These are phyloP conservation scores for Chondrus crispus DNA, from an alignment of 23 red algal species.

Conservation along the genomic window DNA sequence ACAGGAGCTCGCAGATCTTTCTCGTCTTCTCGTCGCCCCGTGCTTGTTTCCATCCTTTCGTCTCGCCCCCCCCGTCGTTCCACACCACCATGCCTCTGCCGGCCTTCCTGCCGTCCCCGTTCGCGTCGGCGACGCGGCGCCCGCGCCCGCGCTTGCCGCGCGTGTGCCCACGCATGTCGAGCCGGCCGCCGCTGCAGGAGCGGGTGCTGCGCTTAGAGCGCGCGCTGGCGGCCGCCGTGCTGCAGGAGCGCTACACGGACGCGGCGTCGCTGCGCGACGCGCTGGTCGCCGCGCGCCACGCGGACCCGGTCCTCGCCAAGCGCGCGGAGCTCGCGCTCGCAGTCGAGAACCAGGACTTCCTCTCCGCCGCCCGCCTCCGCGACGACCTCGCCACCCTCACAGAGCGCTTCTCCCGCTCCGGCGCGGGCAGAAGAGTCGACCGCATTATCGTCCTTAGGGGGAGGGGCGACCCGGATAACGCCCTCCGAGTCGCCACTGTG, in stretches of 20 bases:
- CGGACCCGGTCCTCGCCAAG: conserved; percentile 58
- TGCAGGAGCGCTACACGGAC: conserved; percentile 50
- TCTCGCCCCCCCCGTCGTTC: neutral
- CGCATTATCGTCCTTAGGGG: conserved; percentile 43
- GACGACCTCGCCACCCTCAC: conserved; percentile 43
- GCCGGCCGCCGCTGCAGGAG: conserved; percentile 27
- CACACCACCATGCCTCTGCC: conserved; percentile 5
- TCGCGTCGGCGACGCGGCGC: conserved; percentile 13
- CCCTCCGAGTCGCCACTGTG: conserved; percentile 48
- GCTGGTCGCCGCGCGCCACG: conserved; percentile 11
- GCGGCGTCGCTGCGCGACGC: conserved; percentile 60
- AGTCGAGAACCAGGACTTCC: conserved; percentile 46
- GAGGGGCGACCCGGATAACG: conserved; percentile 21
- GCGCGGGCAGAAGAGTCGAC: conserved; percentile 36
- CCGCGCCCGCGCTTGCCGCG: conserved; percentile 25
- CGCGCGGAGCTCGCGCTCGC: conserved; percentile 37
- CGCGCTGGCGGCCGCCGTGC: conserved; percentile 54
- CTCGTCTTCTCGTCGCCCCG: neutral
- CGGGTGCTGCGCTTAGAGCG: conserved; percentile 53
- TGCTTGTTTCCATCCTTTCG: neutral
- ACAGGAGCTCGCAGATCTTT: too few species aligned
- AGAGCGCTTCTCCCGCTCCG: conserved; percentile 22
- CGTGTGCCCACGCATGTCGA: neutral
- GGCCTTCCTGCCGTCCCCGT: conserved; percentile 13
- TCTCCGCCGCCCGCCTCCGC: conserved; percentile 48